These are phyloP conservation scores for Aspergillus sp. DNA, from an alignment of 2,329 filamentous ascomycete genomes.

Conservation along the genomic window DNA sequence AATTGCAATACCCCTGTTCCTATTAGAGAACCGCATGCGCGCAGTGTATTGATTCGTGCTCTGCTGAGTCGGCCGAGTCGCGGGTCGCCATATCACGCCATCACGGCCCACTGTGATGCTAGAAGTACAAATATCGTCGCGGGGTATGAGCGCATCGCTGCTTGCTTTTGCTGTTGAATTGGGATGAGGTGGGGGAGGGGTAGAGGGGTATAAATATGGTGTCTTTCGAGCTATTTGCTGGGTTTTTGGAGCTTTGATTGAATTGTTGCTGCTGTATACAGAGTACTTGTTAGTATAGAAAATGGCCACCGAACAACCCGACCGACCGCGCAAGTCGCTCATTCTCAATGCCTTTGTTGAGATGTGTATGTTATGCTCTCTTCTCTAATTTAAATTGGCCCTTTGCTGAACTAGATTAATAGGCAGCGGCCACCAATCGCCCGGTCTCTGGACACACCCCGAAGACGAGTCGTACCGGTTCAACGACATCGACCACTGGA, in stretches of 20 bases:
- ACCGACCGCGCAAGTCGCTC: slow-evolving; percentile 42
- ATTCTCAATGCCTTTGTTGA: slow-evolving; percentile 55
- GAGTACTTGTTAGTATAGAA: background rate
- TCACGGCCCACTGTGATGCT: slow-evolving; percentile 38
- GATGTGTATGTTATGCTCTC: slow-evolving; percentile 38
- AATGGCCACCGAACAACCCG: background rate
- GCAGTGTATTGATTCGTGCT: background rate
- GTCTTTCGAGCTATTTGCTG: background rate
- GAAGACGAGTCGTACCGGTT: slow-evolving; percentile 63
- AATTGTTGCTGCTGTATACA: background rate
- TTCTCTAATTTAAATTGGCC: background rate
- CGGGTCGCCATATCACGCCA: slow-evolving; percentile 28
- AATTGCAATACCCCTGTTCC: too few species aligned
- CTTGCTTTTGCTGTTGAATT: background rate
- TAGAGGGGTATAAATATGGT: background rate
- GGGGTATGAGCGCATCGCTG: background rate
- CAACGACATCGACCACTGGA: slow-evolving; percentile 62
- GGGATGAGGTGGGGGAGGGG: background rate
- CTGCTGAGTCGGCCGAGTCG: background rate
- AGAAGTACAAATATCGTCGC: slow-evolving; percentile 1
- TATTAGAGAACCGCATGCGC: too few species aligned
- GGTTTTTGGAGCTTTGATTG: too few species aligned
- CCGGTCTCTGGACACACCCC: slow-evolving; percentile 64
- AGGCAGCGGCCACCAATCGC: slow-evolving; percentile 54
- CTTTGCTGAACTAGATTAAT: background rate